Evolutionary conservation across 345 rosid species (phyloP), one percentile per base, ranked within the genome.

Genomic region (Eucalyptus pauciflora): DNA sequence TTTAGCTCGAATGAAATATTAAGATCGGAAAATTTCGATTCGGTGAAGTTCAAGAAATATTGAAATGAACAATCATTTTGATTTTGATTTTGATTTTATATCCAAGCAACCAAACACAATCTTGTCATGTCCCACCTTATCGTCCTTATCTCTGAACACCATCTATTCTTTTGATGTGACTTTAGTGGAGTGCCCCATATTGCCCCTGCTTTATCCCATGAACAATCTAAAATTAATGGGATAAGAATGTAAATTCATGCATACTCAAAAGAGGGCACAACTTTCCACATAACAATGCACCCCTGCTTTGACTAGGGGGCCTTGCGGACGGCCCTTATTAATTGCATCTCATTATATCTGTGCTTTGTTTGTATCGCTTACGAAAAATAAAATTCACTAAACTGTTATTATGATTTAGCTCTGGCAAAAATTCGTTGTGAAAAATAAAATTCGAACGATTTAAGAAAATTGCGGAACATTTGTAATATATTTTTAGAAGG

Each of bases 341-440:
- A 76, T 20, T 41, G 5, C 25, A 76, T 76, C 48, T 41, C 85
- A 76, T 37, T 37, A 8, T 18, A 10, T 76, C 3, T 20, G 4
- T 76, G 5, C 9, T 10, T 20, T 18, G 7, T 10, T 76, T 10
- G 8, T 11, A 41, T 76, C 27, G 15, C 83, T 37, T 10, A 6
- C 1, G 1, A 41, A 41, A 37, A 41, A 37, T 3, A 20, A 0
- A 37, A 37, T 33, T 33, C 2, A 10, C 41, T 37, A 2, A 4
- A 9, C 14, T 18, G 9, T 18, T 33, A 37, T 18, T 33, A 9
- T 33, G 10, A 71, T 71, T 69, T 71, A 5, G 1, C 4, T 41
- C 41, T 20, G 48, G 4, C 7, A 20, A 76, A 41, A 76, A 11
- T 5, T 76, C 5, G 15, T 41, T 6, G 20, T 6, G 29, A 0